phyloP scores from a whole-genome alignment of 1,139 yeast species.

The Suhomyces taliae region DNA sequence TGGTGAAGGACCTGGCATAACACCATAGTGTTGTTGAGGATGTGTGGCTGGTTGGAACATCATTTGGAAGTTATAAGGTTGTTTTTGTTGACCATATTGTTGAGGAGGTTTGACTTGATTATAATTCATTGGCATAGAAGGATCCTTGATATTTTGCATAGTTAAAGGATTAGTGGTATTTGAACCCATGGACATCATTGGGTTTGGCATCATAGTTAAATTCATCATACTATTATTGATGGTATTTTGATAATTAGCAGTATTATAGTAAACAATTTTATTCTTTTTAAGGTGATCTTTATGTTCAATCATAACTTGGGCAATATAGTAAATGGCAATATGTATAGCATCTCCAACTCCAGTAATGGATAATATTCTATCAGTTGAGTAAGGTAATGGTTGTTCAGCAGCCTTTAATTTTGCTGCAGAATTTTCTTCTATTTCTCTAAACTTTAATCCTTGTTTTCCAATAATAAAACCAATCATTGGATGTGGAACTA shows the following conservation, averaged over 20 bases:
- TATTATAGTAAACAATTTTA: slow-evolving; percentile 63
- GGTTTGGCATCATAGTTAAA: slow-evolving; percentile 21
- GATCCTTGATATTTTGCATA: slow-evolving; percentile 20
- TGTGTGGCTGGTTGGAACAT: slow-evolving; percentile 46
- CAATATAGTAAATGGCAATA: slow-evolving; percentile 75
- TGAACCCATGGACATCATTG: slow-evolving; percentile 18
- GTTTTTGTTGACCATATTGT: slow-evolving; percentile 16
- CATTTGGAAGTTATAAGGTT: slow-evolving; percentile 40
- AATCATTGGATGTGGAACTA: slow-evolving; percentile 79
- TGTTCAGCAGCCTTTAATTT: slow-evolving; percentile 74
- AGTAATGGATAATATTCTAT: slow-evolving; percentile 65
- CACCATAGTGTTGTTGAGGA: slow-evolving; percentile 36
- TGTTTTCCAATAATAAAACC: slow-evolving; percentile 83
- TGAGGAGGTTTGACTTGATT: slow-evolving; percentile 17
- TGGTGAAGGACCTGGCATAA: slow-evolving; percentile 16
- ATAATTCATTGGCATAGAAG: slow-evolving; percentile 13
- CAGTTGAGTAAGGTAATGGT: slow-evolving; percentile 76
- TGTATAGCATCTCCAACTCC: slow-evolving; percentile 91
- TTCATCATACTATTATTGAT: slow-evolving; percentile 19
- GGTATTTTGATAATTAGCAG: slow-evolving; percentile 49
- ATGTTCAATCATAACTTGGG: slow-evolving; percentile 65
- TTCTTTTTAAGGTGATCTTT: slow-evolving; percentile 51
- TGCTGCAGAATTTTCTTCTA: slow-evolving; percentile 83
- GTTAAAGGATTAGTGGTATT: slow-evolving; percentile 15
- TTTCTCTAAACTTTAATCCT: slow-evolving; percentile 74